Conservation (phyloP, 345 rosid genomes). For the Murraya koenigii region DNA sequence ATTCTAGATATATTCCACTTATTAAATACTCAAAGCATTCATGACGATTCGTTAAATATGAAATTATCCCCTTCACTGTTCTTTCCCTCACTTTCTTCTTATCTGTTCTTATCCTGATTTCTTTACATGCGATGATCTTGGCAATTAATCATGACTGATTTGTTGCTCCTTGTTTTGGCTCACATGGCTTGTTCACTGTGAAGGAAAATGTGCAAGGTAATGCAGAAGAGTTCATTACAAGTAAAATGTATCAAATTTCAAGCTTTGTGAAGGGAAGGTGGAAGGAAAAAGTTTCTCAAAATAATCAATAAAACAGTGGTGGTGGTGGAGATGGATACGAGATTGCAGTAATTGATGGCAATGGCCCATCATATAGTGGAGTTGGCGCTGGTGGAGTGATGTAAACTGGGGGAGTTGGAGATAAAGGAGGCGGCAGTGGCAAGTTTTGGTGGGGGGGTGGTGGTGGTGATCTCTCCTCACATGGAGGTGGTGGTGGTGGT, state of each 20-base stretch:
- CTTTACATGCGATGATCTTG: background rate
- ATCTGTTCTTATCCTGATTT: background rate
- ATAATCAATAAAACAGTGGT: slow-evolving; percentile 24
- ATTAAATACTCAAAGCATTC: background rate
- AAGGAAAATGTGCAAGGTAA: background rate
- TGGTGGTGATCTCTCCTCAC: background rate
- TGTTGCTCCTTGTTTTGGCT: background rate
- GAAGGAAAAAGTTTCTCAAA: background rate
- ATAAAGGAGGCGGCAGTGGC: background rate
- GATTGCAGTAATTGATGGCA: slow-evolving; percentile 32
- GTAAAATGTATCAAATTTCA: background rate
- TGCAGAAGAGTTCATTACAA: background rate
- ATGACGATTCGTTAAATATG: background rate
- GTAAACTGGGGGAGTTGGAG: slow-evolving; percentile 13
- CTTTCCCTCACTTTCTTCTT: background rate
- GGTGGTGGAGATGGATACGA: slow-evolving; percentile 48
- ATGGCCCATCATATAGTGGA: slow-evolving; percentile 21
- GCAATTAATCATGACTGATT: background rate
- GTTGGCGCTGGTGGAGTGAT: slow-evolving; percentile 17
- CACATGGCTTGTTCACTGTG: background rate
- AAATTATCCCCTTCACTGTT: background rate
- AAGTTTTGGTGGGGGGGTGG: background rate
- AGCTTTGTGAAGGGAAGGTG: slow-evolving; percentile 3
- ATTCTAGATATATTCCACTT: slow-evolving; percentile 9
- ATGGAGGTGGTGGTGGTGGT: slow-evolving; percentile 15